Evolutionary conservation across 2,329 filamentous ascomycete genomes (phyloP), one percentile per base, ranked within the genome.

Genomic region (Cryphonectria parasitica): DNA sequence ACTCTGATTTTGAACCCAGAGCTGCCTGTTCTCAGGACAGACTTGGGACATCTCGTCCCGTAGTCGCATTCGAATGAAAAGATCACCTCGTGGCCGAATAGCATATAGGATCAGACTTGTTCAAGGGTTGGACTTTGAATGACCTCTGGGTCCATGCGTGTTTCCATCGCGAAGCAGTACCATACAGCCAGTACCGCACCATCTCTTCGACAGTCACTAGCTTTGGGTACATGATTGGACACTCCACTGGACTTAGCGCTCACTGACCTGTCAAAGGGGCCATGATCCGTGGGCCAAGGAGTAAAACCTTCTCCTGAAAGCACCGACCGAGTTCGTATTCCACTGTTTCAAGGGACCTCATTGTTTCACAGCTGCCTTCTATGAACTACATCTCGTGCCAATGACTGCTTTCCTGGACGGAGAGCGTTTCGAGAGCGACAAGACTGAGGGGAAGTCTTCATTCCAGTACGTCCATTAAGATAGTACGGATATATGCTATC

Each of bases 281-380:
- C 22, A 34, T 54, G 43, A 39, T 39, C 25, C 11, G 19, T 66
- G 25, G 62, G 39, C 28, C 19, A 49, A 52, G 17, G 43, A 31
- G 28, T n/a, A 17, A 28, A n/a, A 41, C 22, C 41, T 13, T 34
- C 28, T 41, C 43, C 31, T 19, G 25, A 22, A 8, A 34, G 41
- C 41, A 45, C 41, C n/a, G 28, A 66, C 64, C 10, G 17, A 39
- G 28, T 56, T 56, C 43, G 49, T 19, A 8, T 62, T 28, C 36
- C 31, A n/a, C 66, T 71, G 69, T 71, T 71, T 71, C 69, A 71
- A 66, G 62, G 56, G 56, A 54, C 19, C 41, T 31, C 19, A 66
- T 69, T n/a, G 69, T 69, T 69, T 69, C 69, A 69, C 28, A 43
- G 39, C 43, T 28, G 22, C 63, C n/a, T 52, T 39, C 45, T 41